Evolutionary conservation across 176 grass and related monocot genomes (phyloP).

Genomic region (Cenchrus purpureus): DNA sequence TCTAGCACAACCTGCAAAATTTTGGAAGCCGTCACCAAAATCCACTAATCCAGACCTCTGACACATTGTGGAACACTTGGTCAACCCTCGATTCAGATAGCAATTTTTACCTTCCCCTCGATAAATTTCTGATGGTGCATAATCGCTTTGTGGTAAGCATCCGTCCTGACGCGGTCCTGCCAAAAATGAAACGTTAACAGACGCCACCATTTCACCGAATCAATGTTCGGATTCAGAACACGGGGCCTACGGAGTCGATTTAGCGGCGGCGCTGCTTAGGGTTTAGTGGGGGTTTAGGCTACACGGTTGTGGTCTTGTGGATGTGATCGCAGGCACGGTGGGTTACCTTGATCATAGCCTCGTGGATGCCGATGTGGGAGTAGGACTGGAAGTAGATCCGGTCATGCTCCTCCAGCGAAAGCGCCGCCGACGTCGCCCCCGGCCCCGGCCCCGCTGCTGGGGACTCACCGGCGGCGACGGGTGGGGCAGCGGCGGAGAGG

Average conservation of each 20-base stretch:
- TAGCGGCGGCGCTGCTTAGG: background rate
- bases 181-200: slow-evolving; percentile 11
- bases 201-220: background rate
- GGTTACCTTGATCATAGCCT: slow-evolving; percentile 85
- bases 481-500: slow-evolving; percentile 36
- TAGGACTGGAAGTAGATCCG: slow-evolving; percentile 84
- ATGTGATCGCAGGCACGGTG: background rate
- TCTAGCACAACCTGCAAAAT: slow-evolving; percentile 85
- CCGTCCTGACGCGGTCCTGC: slow-evolving; percentile 84
- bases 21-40: background rate
- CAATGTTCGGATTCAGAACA: background rate
- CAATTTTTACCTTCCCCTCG: slow-evolving; percentile 72
- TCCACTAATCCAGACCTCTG: background rate
- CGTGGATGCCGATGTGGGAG: slow-evolving; percentile 81
- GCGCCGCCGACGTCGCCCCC: background rate
- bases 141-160: slow-evolving; percentile 72
- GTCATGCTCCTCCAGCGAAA: slow-evolving; percentile 56
- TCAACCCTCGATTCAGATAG: background rate
- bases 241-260: background rate
- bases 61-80: background rate
- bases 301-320: background rate
- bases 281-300: slow-evolving; percentile 39
- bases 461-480: slow-evolving; percentile 17
- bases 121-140: slow-evolving; percentile 84
- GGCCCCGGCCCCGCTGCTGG: background rate